These are phyloP conservation scores for Aureobasidium mangrovei DNA, from an alignment of 2,329 filamentous ascomycete genomes.

Conservation along the genomic window DNA sequence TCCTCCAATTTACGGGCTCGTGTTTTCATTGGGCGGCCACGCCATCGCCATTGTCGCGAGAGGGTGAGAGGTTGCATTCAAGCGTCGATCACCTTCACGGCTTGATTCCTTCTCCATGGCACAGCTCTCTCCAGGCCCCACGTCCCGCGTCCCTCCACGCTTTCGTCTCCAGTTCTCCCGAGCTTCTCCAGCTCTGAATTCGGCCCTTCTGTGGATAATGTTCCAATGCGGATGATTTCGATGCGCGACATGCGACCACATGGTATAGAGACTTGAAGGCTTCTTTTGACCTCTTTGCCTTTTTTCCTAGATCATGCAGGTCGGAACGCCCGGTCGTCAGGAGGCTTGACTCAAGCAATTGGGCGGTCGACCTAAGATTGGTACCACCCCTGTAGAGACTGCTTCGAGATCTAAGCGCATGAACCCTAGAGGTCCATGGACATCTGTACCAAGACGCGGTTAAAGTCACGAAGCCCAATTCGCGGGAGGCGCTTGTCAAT, in stretches of 20 bases:
- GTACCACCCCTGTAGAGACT: background rate
- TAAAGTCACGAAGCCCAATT: slow-evolving; percentile 6
- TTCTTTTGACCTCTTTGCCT: background rate
- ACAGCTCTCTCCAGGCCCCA: slow-evolving; percentile 14
- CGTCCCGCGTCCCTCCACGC: slow-evolving; percentile 30
- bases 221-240: slow-evolving; percentile 1
- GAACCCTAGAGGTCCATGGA: background rate
- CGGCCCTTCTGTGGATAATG: slow-evolving; percentile 13
- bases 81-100: background rate
- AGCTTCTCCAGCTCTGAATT: slow-evolving; percentile 40
- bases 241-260: background rate
- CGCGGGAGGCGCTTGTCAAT: slow-evolving; percentile 7
- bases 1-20: background rate
- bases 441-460: background rate
- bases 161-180: slow-evolving; percentile 43
- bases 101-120: slow-evolving; percentile 8
- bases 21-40: background rate
- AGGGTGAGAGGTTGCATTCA: background rate
- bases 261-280: background rate
- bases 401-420: background rate
- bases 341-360: background rate
- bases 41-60: background rate
- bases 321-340: background rate
- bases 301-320: background rate
- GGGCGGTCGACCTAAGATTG: background rate